These are phyloP conservation scores for Taphrina pruni DNA, from an alignment of 1,139 yeast genomes.

Conservation along the genomic window DNA sequence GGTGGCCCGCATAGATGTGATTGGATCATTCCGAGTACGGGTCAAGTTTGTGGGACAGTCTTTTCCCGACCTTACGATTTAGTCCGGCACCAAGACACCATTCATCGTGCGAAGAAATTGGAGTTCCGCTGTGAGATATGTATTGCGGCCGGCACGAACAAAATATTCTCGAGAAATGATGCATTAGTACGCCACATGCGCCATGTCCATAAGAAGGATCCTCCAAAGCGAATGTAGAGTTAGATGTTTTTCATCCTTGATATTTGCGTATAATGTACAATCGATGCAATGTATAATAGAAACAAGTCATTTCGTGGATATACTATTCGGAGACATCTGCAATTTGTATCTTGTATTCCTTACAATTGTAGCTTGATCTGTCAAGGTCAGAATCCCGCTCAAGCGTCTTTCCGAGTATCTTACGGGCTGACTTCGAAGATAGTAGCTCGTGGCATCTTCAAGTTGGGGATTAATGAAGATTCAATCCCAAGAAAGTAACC, in stretches of 20 bases:
- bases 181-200: slow-evolving; percentile 83
- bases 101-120: slow-evolving; percentile 86
- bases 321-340: slow-evolving; percentile 15
- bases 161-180: slow-evolving; percentile 91
- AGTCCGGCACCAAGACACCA: slow-evolving; percentile 93
- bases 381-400: neutral
- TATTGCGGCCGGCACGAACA: slow-evolving; percentile 58
- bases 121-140: slow-evolving; percentile 87
- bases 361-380: slow-evolving; percentile 30
- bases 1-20: slow-evolving; percentile 63
- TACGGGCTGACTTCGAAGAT: slow-evolving; percentile 40
- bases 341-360: slow-evolving; percentile 13
- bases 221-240: slow-evolving; percentile 5
- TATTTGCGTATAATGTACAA: no score
- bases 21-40: slow-evolving; percentile 65
- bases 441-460: slow-evolving; percentile 33
- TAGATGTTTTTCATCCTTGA: neutral
- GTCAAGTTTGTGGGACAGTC: slow-evolving; percentile 73
- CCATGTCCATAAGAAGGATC: slow-evolving; percentile 33
- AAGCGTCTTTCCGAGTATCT: neutral
- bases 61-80: slow-evolving; percentile 94
- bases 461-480: slow-evolving; percentile 67
- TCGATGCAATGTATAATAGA: no score
- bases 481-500: slow-evolving; percentile 95
- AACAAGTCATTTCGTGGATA: neutral